Evolutionary conservation across 148 eudicot genomes (phyloP).

Genomic region (Vaccinium corymbosum): DNA sequence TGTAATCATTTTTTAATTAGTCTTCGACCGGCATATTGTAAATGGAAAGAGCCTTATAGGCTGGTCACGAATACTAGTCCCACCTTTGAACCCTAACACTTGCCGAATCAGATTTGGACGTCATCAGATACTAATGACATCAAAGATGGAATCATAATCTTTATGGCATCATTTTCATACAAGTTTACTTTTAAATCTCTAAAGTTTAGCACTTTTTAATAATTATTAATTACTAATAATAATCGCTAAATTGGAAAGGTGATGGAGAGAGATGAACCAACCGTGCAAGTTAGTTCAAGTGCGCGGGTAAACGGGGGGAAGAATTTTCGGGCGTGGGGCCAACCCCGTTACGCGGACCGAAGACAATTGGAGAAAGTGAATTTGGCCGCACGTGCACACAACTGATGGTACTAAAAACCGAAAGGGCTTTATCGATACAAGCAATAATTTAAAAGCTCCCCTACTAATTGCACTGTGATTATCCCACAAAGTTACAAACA

Average conservation of each 20-base stretch:
- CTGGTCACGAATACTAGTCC: not conserved
- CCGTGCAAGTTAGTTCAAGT: conserved; percentile 25
- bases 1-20: not conserved
- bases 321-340: conserved; percentile 20
- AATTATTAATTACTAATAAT: no score
- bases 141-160: not conserved
- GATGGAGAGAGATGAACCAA: conserved; percentile 9
- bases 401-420: not conserved
- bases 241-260: not conserved
- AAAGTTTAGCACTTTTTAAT: no score
- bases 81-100: not conserved
- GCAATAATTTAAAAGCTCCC: not conserved
- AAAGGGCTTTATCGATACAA: not conserved
- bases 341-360: conserved; percentile 11
- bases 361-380: conserved; percentile 23
- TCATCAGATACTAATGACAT: not conserved
- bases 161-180: conserved; percentile 2
- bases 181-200: no score
- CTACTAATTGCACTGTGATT: not conserved
- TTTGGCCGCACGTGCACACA: conserved; percentile 32
- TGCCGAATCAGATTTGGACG: not conserved
- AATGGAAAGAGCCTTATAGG: not conserved
- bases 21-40: not conserved
- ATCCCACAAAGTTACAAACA: not conserved
- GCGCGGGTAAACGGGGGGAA: conserved; percentile 10